Conservation (phyloP, 352 stramenopile genomes). For the Lagenidium giganteum region DNA sequence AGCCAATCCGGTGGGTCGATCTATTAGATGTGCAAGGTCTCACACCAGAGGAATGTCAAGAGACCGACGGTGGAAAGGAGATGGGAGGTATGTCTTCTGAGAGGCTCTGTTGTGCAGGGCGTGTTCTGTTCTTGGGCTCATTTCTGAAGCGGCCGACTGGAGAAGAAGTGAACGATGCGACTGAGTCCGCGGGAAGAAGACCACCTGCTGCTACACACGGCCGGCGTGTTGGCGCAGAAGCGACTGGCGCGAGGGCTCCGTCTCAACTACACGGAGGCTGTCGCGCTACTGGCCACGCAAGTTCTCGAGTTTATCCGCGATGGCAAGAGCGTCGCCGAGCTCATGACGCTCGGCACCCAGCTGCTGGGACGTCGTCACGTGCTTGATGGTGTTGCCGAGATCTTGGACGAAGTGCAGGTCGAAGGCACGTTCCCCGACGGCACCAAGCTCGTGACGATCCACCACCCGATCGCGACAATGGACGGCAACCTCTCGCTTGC, state of each 20-base stretch:
- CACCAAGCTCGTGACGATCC: conserved; percentile 96
- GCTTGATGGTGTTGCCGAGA: conserved; percentile 84
- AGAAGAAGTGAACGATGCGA: conserved; percentile 23
- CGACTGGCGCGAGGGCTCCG: conserved; percentile 87
- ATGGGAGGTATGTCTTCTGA: conserved; percentile 2
- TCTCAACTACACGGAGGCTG: conserved; percentile 93
- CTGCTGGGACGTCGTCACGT: conserved; percentile 90
- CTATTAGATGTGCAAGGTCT: too few relatives aligned
- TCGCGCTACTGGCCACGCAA: conserved; percentile 91
- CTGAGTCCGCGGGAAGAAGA: conserved; percentile 70
- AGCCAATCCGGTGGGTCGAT: too few relatives aligned
- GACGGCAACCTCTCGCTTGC: conserved; percentile 90
- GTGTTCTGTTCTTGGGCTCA: background rate
- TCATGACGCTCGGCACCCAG: conserved; percentile 85
- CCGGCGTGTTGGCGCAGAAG: conserved; percentile 92
- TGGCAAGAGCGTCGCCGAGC: conserved; percentile 78
- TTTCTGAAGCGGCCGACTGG: too few relatives aligned
- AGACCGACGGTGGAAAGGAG: background rate
- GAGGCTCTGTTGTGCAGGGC: background rate
- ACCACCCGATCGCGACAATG: conserved; percentile 87
- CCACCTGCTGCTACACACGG: conserved; percentile 76
- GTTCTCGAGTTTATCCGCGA: conserved; percentile 95
- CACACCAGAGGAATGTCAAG: too few relatives aligned
- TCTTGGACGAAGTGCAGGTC: conserved; percentile 94
- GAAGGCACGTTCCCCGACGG: conserved; percentile 97